Base-by-base conservation (phyloP, 768 basidiomycete genomes). In the Tulasnella sp. region DNA sequence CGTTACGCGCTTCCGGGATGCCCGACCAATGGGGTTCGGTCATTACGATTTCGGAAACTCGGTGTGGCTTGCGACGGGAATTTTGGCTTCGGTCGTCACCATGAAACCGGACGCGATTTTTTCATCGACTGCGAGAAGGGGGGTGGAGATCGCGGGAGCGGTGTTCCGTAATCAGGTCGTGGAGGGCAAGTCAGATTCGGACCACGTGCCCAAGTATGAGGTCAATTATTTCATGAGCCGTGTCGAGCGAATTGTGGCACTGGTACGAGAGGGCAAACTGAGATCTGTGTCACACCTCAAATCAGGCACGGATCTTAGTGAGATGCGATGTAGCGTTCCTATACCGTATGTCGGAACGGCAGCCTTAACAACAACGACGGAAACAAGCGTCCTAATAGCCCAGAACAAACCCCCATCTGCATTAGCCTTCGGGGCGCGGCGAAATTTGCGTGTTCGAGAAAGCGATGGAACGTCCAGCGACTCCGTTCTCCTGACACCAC, bases 21-120 rank as follows among this genome's bases (percentile, higher is more conserved):
- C 90, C 82, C 62, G 80, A 27, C 81, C 81, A 6, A 73, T 76
- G 74, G 74, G 56, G 18, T 82, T 77, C 56, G 88, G 88, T 77
- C 89, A 89, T 81, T 90, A 92, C 82, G 88, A 91, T 3, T 88
- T 92, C 74, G 88, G 88, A 19, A 88, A 91, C 80, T 86, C 90
- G 24, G 84, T 94, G 27, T 90, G 92, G 82, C 91, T 93, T 80
- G 90, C 94, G 0, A 88, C 89, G 5, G 88, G 92, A 27, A 87
- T 90, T 21, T 92, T 91, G 81, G 91, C 91, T 12, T 89, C 92
- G 82, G 88, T 90, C 10, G 89, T 89, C 77, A 87, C 92, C 75
- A 87, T 87, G 82, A 88, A 89, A 76, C 89, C 90, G 0, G 83
- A 81, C 34, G 86, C 86, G 36, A 85, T 90, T 46, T 88, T 88